phyloP scores from a whole-genome alignment of 352 stramenopile genomes.

The Phytopythium oedochilum region DNA sequence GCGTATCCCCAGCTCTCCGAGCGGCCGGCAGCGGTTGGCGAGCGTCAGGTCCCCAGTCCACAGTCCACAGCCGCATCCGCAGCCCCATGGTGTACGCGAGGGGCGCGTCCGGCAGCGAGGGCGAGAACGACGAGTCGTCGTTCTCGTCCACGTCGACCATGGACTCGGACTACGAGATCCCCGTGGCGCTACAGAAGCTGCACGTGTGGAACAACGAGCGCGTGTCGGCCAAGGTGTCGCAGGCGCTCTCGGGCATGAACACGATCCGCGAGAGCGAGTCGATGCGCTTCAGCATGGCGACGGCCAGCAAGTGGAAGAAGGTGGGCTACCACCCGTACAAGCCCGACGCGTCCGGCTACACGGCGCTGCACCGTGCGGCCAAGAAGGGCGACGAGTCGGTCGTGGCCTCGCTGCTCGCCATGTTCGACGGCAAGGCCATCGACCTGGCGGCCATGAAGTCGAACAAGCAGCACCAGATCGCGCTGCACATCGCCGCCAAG shows the following conservation, averaged over 20 bases:
- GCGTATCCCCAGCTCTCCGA: no score
- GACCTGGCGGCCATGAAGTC: conserved; percentile 63
- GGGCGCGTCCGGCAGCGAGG: conserved; percentile 16
- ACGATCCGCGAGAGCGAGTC: conserved; percentile 73
- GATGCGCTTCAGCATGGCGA: conserved; percentile 76
- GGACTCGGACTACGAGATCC: conserved; percentile 84
- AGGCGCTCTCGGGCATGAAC: conserved; percentile 53
- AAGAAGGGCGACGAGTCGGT: conserved; percentile 66
- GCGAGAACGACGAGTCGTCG: conserved; percentile 57
- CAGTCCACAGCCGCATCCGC: no score
- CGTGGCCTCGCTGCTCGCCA: conserved; percentile 65
- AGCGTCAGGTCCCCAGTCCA: no score
- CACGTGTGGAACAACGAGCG: conserved; percentile 61
- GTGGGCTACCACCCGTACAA: conserved; percentile 83
- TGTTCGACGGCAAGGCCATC: conserved; percentile 72
- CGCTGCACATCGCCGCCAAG: conserved; percentile 79
- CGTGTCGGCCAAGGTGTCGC: conserved; percentile 59
- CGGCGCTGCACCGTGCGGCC: conserved; percentile 69
- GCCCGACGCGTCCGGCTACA: conserved; percentile 73
- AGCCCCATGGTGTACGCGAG: conserved; percentile 12
- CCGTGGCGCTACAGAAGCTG: conserved; percentile 56
- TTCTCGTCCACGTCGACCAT: conserved; percentile 81
- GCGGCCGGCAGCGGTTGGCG: no score
- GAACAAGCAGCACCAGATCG: conserved; percentile 71
- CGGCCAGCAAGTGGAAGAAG: conserved; percentile 80